Conservation (phyloP, 179 eudicot genomes). For the Sideroxylon spinosum region DNA sequence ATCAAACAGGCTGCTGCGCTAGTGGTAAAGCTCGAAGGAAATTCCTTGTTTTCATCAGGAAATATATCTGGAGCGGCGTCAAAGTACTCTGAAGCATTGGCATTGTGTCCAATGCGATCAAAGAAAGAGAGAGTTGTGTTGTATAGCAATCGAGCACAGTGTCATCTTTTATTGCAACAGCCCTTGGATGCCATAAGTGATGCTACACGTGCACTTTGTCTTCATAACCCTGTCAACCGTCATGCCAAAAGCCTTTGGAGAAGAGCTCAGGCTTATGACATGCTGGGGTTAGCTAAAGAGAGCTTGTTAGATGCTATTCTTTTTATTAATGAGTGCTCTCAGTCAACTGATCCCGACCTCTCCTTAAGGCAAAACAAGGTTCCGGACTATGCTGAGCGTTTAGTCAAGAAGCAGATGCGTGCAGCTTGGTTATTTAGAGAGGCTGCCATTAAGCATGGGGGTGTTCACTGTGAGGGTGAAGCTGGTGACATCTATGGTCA, state of each 20-base stretch:
- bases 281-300: conserved; percentile 93
- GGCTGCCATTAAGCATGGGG: conserved; percentile 89
- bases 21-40: conserved; percentile 96
- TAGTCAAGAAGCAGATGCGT: conserved; percentile 98
- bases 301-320: conserved; percentile 91
- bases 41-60: conserved; percentile 87
- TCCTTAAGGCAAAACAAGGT: conserved; percentile 88
- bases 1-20: conserved; percentile 91
- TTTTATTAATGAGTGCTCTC: conserved; percentile 87
- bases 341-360: conserved; percentile 86
- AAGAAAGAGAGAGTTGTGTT: conserved; percentile 94
- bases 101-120: conserved; percentile 84
- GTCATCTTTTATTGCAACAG: conserved; percentile 81
- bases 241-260: conserved; percentile 99
- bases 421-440: conserved; percentile 94
- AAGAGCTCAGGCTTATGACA: conserved; percentile 98
- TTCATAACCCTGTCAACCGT: conserved; percentile 88
- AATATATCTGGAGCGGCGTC: conserved; percentile 84
- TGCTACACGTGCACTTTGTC: conserved; percentile 86
- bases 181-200: conserved; percentile 89
- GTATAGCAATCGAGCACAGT: conserved; percentile 92
- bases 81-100: conserved; percentile 86
- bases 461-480: conserved; percentile 75
- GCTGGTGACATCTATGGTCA: conserved; percentile 66
- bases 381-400: conserved; percentile 92